phyloP scores from a whole-genome alignment of 371 early-diverging fungal genomes.

The Rhizopus sp. region DNA sequence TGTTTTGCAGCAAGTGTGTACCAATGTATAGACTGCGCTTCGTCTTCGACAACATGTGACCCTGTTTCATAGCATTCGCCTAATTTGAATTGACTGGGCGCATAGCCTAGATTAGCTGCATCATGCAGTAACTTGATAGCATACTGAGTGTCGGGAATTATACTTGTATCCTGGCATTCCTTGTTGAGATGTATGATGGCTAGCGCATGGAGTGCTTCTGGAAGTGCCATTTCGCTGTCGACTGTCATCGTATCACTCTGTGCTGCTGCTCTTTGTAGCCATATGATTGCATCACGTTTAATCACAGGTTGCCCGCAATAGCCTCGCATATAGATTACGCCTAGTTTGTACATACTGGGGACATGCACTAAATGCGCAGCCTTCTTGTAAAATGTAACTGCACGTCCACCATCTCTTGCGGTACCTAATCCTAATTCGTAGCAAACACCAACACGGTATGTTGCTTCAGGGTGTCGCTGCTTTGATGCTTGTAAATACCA shows the following conservation, averaged over 20 bases:
- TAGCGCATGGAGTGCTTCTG: constrained; percentile 92
- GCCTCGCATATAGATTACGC: constrained; percentile 84
- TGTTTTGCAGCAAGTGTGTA: constrained; percentile 88
- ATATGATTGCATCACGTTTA: constrained; percentile 89
- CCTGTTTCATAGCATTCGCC: constrained; percentile 96
- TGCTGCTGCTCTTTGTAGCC: constrained; percentile 87
- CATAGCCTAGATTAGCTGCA: constrained; percentile 89
- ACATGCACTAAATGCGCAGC: constrained; percentile 90
- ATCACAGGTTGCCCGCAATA: constrained; percentile 65
- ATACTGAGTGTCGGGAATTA: constrained; percentile 79
- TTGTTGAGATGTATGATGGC: constrained; percentile 69
- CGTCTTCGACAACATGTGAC: constrained; percentile 74
- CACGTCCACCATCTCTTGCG: constrained; percentile 76
- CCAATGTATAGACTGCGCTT: constrained; percentile 89
- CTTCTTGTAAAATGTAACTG: constrained; percentile 91
- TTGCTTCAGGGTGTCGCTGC: constrained; percentile 87
- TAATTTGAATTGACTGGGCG: constrained; percentile 87
- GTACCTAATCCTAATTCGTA: constrained; percentile 94
- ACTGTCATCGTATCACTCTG: constrained; percentile 8
- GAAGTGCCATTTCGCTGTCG: constrained; percentile 29
- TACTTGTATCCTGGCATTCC: constrained; percentile 74
- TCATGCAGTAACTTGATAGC: constrained; percentile 85
- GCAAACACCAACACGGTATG: constrained; percentile 95
- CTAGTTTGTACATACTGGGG: constrained; percentile 95
- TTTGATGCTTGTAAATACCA: constrained; percentile 92